These are phyloP conservation scores for Saitozyma podzolica DNA, from an alignment of 768 basidiomycete genomes.

Conservation along the genomic window DNA sequence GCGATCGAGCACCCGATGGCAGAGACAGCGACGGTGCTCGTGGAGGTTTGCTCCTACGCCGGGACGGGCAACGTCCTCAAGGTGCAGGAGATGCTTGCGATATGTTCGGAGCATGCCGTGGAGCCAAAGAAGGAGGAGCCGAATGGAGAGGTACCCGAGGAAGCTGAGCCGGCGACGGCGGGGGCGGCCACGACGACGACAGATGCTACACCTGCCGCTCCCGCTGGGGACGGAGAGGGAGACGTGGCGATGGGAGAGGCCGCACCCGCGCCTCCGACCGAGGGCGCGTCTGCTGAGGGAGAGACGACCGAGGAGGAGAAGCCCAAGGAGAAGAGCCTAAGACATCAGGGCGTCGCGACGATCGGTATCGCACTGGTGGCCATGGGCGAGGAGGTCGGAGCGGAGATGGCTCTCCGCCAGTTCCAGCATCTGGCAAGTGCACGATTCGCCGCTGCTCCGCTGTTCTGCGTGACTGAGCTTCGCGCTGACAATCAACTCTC, in stretches of 20 bases:
- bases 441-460: neutral
- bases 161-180: constrained; percentile 18
- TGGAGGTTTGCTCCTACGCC: constrained; percentile 90
- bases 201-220: neutral
- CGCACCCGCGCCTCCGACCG: constrained; percentile 15
- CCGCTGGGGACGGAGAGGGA: constrained; percentile 7
- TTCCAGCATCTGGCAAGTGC: constrained; percentile 88
- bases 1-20: constrained; percentile 91
- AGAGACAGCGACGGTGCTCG: constrained; percentile 84
- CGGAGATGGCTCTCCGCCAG: constrained; percentile 95
- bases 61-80: constrained; percentile 94
- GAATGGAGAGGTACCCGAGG: constrained; percentile 13
- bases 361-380: constrained; percentile 90
- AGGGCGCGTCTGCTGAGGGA: constrained; percentile 12
- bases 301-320: constrained; percentile 25
- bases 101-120: constrained; percentile 88
- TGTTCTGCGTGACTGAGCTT: neutral
- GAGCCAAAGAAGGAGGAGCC: constrained; percentile 35
- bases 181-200: constrained; percentile 45
- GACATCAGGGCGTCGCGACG: constrained; percentile 85
- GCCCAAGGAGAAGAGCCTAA: constrained; percentile 50
- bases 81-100: constrained; percentile 85
- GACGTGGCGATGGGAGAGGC: constrained; percentile 30
- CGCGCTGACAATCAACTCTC: constrained; percentile 23
- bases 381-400: constrained; percentile 97